Base-by-base conservation (phyloP, 2,329 filamentous ascomycete genomes). In the Fusarium sp. region DNA sequence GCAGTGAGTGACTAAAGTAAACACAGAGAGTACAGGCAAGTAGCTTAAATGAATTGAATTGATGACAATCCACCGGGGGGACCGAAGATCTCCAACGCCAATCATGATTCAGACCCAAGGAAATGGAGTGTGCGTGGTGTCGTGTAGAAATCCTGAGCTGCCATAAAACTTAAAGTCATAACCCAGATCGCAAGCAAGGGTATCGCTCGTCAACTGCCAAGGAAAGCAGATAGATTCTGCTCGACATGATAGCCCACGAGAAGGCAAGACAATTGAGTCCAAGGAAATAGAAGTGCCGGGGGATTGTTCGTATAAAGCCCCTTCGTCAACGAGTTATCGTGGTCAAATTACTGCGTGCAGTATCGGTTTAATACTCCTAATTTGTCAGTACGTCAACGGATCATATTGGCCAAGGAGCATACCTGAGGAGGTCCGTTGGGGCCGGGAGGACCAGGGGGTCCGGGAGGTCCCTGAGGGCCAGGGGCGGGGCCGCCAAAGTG, bases 401-500 rank as follows among this genome's bases (percentile, higher is more conserved):
- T 53, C 40, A 16, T 28, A 30, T 11, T 7, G 32, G 34, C n/a
- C n/a, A 40, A 27, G 23, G 43, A 34, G 48, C 76, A 67, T 79
- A 82, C 80, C 80, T 82, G 80, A 69, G 80, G 79, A 68, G 80
- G 80, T 51, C 78, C 80, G 56, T 69, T 76, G 59, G 80, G 80
- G 51, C 79, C 80, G 47, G 76, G 76, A 49, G 79, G 79, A 47
- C 79, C 80, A 37, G 77, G 77, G 59, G 79, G 80, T 21, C 80
- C 82, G 54, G 76, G 77, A 62, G 81, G 80, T 40, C 82, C 83
- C 72, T 84, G 83, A 21, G 82, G 81, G 30, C 78, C 80, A 50
- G 80, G 80, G 59, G 79, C 78, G 70, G 80, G 80, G 68, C 81
- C 83, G 54, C 83, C 83, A 74, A 85, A 86, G 67, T 83, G 83